Evolutionary conservation across 1,284 basidiomycete genomes (phyloP).

Genomic region (Cystobasidium sp.): DNA sequence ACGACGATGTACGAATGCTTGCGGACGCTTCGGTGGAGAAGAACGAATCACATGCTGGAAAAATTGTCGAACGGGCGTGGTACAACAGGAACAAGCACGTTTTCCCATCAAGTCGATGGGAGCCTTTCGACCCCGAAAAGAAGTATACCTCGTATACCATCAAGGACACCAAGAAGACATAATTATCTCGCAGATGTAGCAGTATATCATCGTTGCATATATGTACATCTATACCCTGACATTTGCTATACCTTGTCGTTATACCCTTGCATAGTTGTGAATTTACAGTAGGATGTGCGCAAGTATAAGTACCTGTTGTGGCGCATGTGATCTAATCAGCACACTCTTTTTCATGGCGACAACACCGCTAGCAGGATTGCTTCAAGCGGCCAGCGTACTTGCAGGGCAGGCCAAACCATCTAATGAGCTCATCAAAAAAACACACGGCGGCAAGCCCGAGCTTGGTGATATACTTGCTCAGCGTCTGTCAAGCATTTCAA

Average conservation of each 20-base stretch:
- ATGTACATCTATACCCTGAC: background rate
- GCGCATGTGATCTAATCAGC: background rate
- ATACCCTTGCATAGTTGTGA: background rate
- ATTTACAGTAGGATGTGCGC: background rate
- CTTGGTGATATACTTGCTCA: conserved; percentile 22
- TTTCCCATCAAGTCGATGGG: conserved; percentile 71
- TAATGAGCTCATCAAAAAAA: background rate
- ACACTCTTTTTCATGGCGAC: conserved; percentile 14
- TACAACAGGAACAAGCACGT: conserved; percentile 97
- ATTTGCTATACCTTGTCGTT: background rate
- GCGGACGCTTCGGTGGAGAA: conserved; percentile 95
- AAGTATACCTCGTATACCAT: conserved; percentile 64
- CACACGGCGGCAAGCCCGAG: background rate
- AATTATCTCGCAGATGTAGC: conserved; percentile 2
- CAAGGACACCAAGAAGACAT: background rate
- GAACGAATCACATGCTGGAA: conserved; percentile 95
- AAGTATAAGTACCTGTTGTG: conserved; percentile 8
- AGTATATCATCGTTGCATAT: background rate
- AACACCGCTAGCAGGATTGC: conserved; percentile 4
- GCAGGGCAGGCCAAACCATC: conserved; percentile 24
- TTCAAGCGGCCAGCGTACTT: conserved; percentile 22
- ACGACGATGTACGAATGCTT: conserved; percentile 95
- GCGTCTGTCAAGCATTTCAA: conserved; percentile 10
- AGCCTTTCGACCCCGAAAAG: conserved; percentile 80
- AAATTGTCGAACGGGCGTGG: conserved; percentile 95